Evolutionary conservation across 768 basidiomycete species (phyloP).

Genomic region (Dacryopinax spathularia): DNA sequence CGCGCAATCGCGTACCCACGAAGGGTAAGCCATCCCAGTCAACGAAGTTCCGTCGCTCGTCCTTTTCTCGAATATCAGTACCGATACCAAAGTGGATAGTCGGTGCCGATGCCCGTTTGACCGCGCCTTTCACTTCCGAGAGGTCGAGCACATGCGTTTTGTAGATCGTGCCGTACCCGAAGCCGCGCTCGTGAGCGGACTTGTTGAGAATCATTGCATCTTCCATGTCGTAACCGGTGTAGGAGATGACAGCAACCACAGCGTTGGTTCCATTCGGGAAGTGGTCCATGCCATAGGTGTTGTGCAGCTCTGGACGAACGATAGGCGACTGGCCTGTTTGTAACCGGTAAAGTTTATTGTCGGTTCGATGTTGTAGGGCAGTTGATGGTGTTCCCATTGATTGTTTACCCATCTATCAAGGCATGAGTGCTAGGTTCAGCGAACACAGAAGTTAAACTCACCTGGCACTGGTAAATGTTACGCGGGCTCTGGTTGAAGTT

Average conservation of each 20-base stretch:
- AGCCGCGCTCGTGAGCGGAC: conserved; percentile 94
- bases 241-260: conserved; percentile 98
- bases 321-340: conserved; percentile 92
- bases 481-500: conserved; percentile 97
- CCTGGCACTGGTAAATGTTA: conserved; percentile 90
- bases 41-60: conserved; percentile 39
- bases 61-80: conserved; percentile 45
- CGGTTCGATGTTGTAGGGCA: conserved; percentile 78
- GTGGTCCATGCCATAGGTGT: conserved; percentile 92
- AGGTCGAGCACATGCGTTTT: conserved; percentile 88
- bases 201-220: conserved; percentile 99
- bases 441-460: conserved; percentile 19
- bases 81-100: conserved; percentile 85
- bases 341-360: conserved; percentile 94
- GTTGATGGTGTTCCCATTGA: conserved; percentile 98
- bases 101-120: conserved; percentile 39
- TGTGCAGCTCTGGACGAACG: conserved; percentile 81
- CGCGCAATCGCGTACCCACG: conserved; percentile 50
- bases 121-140: conserved; percentile 56
- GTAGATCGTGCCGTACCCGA: conserved; percentile 92
- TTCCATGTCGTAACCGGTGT: conserved; percentile 99
- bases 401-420: conserved; percentile 91
- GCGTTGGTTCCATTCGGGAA: conserved; percentile 99
- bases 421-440: neutral
- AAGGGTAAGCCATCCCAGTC: conserved; percentile 76